A percentile compares a stretch with the other conserved stretches of the same genome.
These are phyloP conservation scores for Thermothelomyces thermophilus DNA, from an alignment of 2,329 filamentous ascomycete genomes.

Conservation along the genomic window DNA sequence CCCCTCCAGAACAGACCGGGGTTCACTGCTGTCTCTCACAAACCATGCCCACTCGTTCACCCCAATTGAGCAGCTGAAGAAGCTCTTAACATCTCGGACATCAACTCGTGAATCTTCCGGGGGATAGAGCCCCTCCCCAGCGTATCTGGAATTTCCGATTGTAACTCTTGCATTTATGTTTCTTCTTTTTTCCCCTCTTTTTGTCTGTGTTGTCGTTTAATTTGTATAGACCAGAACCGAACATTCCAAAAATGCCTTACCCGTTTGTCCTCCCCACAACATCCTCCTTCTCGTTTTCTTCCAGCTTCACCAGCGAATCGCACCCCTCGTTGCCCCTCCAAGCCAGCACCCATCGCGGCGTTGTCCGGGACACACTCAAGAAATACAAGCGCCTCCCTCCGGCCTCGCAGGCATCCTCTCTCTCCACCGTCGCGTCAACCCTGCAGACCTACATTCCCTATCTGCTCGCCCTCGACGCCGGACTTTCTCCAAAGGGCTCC, in stretches of 20 bases:
- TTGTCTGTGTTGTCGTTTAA: not conserved
- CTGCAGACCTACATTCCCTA: constrained; percentile 78
- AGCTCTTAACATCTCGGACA: not conserved
- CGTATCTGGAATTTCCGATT: too few relatives aligned
- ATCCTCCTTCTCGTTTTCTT: constrained; percentile 74
- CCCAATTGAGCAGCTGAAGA: too few relatives aligned
- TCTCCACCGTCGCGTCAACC: constrained; percentile 62
- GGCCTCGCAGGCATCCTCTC: constrained; percentile 60
- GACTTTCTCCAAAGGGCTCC: constrained; percentile 51
- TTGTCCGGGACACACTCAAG: constrained; percentile 79
- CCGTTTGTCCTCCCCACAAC: constrained; percentile 85
- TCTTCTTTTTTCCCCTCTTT: not conserved
- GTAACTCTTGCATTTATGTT: not conserved
- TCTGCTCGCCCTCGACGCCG: constrained; percentile 68
- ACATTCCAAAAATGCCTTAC: constrained; percentile 71
- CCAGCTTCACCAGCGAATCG: constrained; percentile 68
- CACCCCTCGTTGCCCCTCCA: constrained; percentile 83
- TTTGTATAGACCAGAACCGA: too few relatives aligned
- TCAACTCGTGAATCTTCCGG: too few relatives aligned
- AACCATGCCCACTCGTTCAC: too few relatives aligned
- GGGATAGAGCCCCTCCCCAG: too few relatives aligned
- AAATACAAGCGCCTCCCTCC: constrained; percentile 80
- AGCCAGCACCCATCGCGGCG: constrained; percentile 75
- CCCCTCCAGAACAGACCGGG: not conserved
- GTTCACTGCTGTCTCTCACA: too few relatives aligned